phyloP scores from a whole-genome alignment of 2,329 filamentous ascomycete genomes.

The Trichoderma arundinaceum region DNA sequence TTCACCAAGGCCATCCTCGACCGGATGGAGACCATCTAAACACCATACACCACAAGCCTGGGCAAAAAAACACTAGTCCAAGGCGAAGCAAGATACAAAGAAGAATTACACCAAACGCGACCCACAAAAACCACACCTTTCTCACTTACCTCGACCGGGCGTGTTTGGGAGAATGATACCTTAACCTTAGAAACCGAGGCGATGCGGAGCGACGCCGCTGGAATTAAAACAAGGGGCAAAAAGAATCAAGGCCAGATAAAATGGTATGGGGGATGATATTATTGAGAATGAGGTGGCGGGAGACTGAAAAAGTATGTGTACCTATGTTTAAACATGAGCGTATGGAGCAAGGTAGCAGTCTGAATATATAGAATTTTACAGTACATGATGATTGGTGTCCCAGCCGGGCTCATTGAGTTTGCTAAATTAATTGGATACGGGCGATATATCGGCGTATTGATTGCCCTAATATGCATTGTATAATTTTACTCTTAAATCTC shows the following conservation, averaged over 20 bases:
- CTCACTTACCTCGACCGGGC: slow-evolving; percentile 13
- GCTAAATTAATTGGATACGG: too few species aligned
- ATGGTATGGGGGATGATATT: slow-evolving; percentile 7
- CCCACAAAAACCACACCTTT: slow-evolving; percentile 19
- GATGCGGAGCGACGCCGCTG: slow-evolving; percentile 25
- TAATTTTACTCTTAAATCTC: too few species aligned
- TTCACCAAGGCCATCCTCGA: slow-evolving; percentile 94
- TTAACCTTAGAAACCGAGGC: slow-evolving; percentile 24
- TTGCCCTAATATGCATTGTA: too few species aligned
- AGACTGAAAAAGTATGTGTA: slow-evolving; percentile 3
- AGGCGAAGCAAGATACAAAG: slow-evolving; percentile 26
- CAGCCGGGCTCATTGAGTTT: background rate
- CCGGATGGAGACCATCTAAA: slow-evolving; percentile 85
- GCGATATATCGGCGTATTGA: too few species aligned
- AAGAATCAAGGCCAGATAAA: slow-evolving; percentile 11
- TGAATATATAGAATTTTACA: slow-evolving; percentile 28
- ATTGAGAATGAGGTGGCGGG: background rate
- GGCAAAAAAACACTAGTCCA: background rate
- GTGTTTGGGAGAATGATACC: slow-evolving; percentile 32
- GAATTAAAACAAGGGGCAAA: slow-evolving; percentile 6
- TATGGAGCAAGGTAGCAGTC: slow-evolving; percentile 21
- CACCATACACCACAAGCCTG: background rate
- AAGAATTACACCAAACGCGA: slow-evolving; percentile 27
- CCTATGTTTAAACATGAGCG: slow-evolving; percentile 28
- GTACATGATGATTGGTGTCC: background rate